A percentile compares a stretch with the other conserved stretches of the same genome.
Evolutionary conservation across 2,329 filamentous ascomycete genomes (phyloP).

Genomic region (Esteya vermicola): DNA sequence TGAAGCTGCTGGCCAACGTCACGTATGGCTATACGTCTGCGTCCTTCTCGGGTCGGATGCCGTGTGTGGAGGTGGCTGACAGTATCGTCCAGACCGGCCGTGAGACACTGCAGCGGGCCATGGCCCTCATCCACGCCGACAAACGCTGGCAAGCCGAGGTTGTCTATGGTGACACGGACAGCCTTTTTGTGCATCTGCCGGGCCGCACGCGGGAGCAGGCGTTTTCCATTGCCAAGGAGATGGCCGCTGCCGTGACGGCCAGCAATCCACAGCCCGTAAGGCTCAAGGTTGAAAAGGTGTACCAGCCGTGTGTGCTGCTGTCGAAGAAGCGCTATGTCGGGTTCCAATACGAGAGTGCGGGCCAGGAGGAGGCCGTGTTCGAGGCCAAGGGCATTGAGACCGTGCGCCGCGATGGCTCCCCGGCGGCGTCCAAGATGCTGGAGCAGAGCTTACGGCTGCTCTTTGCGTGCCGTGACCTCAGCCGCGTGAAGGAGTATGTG

Average conservation of each 20-base stretch:
- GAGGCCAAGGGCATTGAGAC: slow-evolving; percentile 99
- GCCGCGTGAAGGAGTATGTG: slow-evolving; percentile 65
- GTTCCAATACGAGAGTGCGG: slow-evolving; percentile 78
- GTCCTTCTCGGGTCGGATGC: slow-evolving; percentile 94
- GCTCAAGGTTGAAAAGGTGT: slow-evolving; percentile 97
- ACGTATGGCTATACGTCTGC: slow-evolving; percentile 97
- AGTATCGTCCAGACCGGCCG: slow-evolving; percentile 94
- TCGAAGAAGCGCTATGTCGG: slow-evolving; percentile 98
- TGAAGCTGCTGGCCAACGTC: slow-evolving; percentile 96
- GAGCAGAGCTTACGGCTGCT: slow-evolving; percentile 80
- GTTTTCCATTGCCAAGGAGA: slow-evolving; percentile 85
- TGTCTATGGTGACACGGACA: slow-evolving; percentile 96
- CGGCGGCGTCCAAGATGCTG: slow-evolving; percentile 91
- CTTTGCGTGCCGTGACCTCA: slow-evolving; percentile 81
- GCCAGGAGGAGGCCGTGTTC: slow-evolving; percentile 71
- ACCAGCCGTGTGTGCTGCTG: slow-evolving; percentile 83
- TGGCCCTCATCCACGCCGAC: slow-evolving; percentile 81
- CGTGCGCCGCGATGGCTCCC: slow-evolving; percentile 84
- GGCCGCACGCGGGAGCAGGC: slow-evolving; percentile 78
- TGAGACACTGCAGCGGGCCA: slow-evolving; percentile 87
- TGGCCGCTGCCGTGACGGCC: slow-evolving; percentile 71
- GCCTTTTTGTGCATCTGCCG: slow-evolving; percentile 78
- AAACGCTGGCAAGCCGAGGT: slow-evolving; percentile 87
- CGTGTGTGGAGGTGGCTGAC: slow-evolving; percentile 93
- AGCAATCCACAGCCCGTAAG: slow-evolving; percentile 87